Percentiles rank a stretch among this genome's conserved stretches.
These are phyloP conservation scores for Mrakia frigida DNA, from an alignment of 768 basidiomycete genomes.

Conservation along the genomic window DNA sequence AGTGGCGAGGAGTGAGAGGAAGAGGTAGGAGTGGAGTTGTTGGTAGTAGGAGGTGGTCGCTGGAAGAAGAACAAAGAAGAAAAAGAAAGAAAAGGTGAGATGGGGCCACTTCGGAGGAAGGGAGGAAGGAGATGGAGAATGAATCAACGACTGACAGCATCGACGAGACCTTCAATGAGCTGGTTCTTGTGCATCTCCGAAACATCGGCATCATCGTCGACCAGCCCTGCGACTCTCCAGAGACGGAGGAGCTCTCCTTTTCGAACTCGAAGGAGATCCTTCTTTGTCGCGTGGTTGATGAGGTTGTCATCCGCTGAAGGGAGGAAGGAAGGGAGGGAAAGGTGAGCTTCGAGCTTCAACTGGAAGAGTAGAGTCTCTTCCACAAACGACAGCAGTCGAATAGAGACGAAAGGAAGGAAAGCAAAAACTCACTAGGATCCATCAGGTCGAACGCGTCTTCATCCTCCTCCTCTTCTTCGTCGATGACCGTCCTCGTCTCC, in stretches of 20 bases:
- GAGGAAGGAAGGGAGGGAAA: too few species aligned
- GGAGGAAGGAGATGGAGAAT: background rate
- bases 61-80: background rate
- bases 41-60: background rate
- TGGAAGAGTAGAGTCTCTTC: background rate
- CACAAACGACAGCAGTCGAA: background rate
- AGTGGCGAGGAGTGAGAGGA: background rate
- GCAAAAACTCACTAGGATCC: slow-evolving; percentile 14
- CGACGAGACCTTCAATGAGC: slow-evolving; percentile 17
- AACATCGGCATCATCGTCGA: slow-evolving; percentile 18
- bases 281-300: slow-evolving; percentile 17
- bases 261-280: slow-evolving; percentile 16
- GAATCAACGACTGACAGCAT: background rate
- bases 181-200: slow-evolving; percentile 7
- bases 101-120: background rate
- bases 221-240: slow-evolving; percentile 23
- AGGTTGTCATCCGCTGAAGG: slow-evolving; percentile 31
- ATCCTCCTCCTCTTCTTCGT: background rate
- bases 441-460: slow-evolving; percentile 19
- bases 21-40: slow-evolving; percentile 5
- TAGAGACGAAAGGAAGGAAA: background rate
- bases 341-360: background rate
- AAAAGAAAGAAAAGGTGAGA: background rate
- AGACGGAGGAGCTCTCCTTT: slow-evolving; percentile 27
- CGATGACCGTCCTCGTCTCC: background rate